These are phyloP conservation scores for Catharanthus roseus DNA, from an alignment of 257 asterid species.

Conservation along the genomic window DNA sequence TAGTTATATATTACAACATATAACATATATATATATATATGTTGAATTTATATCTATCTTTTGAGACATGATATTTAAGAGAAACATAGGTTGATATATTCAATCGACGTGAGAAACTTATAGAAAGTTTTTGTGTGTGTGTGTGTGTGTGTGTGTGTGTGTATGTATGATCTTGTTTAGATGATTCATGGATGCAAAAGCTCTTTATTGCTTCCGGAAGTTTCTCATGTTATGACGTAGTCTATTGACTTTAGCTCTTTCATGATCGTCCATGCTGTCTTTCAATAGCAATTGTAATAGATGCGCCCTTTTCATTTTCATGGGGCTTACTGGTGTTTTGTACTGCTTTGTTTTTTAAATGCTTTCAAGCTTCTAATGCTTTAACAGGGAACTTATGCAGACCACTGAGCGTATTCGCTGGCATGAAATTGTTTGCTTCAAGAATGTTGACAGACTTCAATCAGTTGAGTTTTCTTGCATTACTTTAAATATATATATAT, in stretches of 20 bases:
- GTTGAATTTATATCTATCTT: too few relatives aligned
- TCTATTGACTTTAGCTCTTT: background rate
- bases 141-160: too few relatives aligned
- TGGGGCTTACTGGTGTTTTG: background rate
- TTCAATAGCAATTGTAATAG: background rate
- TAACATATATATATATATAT: too few relatives aligned
- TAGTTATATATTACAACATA: too few relatives aligned
- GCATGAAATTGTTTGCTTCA: slow-evolving; percentile 64
- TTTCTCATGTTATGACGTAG: background rate
- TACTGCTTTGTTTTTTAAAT: background rate
- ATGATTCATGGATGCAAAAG: background rate
- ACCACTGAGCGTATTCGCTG: slow-evolving; percentile 59
- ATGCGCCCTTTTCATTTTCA: background rate
- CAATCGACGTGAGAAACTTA: too few relatives aligned
- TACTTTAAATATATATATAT: background rate
- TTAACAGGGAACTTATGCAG: slow-evolving; percentile 61
- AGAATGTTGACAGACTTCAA: slow-evolving; percentile 67
- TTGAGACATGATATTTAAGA: too few relatives aligned
- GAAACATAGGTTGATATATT: too few relatives aligned
- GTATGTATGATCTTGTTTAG: background rate
- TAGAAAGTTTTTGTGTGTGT: too few relatives aligned
- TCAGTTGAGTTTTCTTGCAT: slow-evolving; percentile 48
- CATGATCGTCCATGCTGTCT: background rate
- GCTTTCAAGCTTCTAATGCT: slow-evolving; percentile 6
- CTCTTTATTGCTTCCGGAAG: background rate